These are phyloP conservation scores for Batrachochytrium dendrobatidis DNA, from an alignment of 371 early-diverging fungal species.

Conservation along the genomic window DNA sequence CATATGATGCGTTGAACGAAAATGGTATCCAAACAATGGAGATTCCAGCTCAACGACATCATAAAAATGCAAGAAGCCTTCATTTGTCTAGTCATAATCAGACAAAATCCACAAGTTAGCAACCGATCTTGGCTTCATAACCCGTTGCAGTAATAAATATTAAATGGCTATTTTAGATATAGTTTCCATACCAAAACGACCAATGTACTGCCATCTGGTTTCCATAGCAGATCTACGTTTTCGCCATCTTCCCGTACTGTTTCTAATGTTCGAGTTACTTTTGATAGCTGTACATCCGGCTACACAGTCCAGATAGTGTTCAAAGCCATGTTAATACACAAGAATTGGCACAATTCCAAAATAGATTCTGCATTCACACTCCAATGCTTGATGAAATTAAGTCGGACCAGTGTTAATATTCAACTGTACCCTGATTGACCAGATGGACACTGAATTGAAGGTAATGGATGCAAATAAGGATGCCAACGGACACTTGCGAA, in stretches of 20 bases:
- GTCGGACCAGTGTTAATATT: neutral
- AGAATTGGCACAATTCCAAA: neutral
- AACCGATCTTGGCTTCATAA: conserved; percentile 9
- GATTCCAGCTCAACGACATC: conserved; percentile 12
- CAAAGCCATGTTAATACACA: neutral
- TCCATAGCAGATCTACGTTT: conserved; percentile 40
- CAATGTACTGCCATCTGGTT: conserved; percentile 26
- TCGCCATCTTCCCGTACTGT: conserved; percentile 40
- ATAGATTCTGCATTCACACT: neutral
- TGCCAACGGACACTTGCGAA: conserved; percentile 1
- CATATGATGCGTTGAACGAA: conserved; percentile 24
- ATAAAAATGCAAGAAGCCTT: conserved; percentile 40
- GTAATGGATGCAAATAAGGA: conserved; percentile 15
- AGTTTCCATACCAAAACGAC: conserved; percentile 25
- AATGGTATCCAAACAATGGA: conserved; percentile 21
- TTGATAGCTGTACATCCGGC: conserved; percentile 32
- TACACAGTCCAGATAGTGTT: neutral
- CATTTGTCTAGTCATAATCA: conserved; percentile 21
- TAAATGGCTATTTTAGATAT: neutral
- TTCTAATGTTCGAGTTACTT: conserved; percentile 21
- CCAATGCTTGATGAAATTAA: neutral
- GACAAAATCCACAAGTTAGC: conserved; percentile 3
- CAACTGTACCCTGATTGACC: conserved; percentile 11
- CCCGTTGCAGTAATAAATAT: neutral
- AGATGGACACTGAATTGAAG: conserved; percentile 11